A percentile compares a stretch with the other conserved stretches of the same genome.
These are phyloP conservation scores for Dendrocalamus sinicus DNA, from an alignment of 176 grass and related monocot species.

Conservation along the genomic window DNA sequence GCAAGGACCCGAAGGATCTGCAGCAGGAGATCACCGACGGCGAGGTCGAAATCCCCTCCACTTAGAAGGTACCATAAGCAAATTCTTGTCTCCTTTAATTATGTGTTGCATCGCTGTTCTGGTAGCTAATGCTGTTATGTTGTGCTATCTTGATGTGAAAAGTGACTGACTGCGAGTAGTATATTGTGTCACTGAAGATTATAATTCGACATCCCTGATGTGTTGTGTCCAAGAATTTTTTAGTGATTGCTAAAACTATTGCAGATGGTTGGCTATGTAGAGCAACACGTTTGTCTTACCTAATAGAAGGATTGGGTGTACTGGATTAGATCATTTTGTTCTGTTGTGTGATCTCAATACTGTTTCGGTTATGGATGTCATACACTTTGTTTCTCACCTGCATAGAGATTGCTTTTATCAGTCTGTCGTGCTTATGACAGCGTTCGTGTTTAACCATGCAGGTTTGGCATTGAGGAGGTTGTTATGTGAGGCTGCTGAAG, in stretches of 20 bases:
- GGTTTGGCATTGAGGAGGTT: conserved; percentile 18
- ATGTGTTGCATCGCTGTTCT: neutral
- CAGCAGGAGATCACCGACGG: conserved; percentile 69
- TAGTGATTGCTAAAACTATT: neutral
- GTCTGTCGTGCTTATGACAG: neutral
- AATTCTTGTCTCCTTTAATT: neutral
- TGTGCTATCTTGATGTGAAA: neutral
- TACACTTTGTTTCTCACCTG: neutral
- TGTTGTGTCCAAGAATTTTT: neutral
- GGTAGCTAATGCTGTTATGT: neutral
- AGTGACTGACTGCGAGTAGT: neutral
- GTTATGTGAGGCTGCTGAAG: conserved; percentile 34
- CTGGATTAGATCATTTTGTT: neutral
- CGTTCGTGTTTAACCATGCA: conserved; percentile 7
- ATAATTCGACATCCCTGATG: neutral
- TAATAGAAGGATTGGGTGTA: neutral
- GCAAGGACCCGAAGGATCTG: conserved; percentile 78
- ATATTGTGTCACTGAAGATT: neutral
- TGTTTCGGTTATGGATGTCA: neutral
- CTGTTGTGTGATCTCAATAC: neutral
- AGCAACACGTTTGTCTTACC: neutral
- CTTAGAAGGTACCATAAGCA: conserved; percentile 43
- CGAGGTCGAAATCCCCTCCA: conserved; percentile 59
- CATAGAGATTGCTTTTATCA: neutral
- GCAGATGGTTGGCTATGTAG: neutral